These are phyloP conservation scores for Groenewaldozyma auringiensis DNA, from an alignment of 1,139 yeast genomes.

Conservation along the genomic window DNA sequence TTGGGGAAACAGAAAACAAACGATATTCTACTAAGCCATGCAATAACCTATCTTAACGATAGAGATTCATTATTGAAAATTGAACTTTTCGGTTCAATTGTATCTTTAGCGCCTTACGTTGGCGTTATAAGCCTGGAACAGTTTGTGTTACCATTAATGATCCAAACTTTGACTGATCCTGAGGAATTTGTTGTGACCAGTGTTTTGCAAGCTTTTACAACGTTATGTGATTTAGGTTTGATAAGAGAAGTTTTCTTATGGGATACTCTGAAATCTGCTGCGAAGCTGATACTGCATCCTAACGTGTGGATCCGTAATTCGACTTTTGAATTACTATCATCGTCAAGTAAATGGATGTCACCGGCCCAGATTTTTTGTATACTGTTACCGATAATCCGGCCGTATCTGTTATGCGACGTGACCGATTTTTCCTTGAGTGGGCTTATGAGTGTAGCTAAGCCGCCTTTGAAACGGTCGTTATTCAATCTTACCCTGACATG, in stretches of 20 bases:
- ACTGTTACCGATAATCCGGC: constrained; percentile 72
- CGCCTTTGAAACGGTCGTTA: constrained; percentile 59
- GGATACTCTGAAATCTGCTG: constrained; percentile 43
- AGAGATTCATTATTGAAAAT: constrained; percentile 58
- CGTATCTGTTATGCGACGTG: constrained; percentile 70
- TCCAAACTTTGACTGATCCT: constrained; percentile 74
- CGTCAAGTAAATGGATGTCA: constrained; percentile 54
- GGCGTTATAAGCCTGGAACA: constrained; percentile 82
- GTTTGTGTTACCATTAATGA: constrained; percentile 72
- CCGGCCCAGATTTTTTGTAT: constrained; percentile 79
- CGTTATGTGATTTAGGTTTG: constrained; percentile 48
- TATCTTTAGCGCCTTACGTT: constrained; percentile 67
- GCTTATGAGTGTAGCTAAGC: constrained; percentile 54
- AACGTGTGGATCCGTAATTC: constrained; percentile 79
- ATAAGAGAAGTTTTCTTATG: constrained; percentile 42
- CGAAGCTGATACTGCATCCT: constrained; percentile 67
- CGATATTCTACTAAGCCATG: constrained; percentile 80
- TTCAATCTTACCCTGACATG: constrained; percentile 63
- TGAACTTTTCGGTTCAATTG: constrained; percentile 67
- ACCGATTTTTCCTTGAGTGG: constrained; percentile 57
- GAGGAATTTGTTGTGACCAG: constrained; percentile 79
- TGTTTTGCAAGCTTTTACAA: constrained; percentile 61
- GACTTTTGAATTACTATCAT: constrained; percentile 51
- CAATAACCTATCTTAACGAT: constrained; percentile 86
- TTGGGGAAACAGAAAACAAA: constrained; percentile 85